Evolutionary conservation across 352 stramenopile genomes (phyloP), one percentile per base, ranked within the genome.

Genomic region (Phytopythium oedochilum): DNA sequence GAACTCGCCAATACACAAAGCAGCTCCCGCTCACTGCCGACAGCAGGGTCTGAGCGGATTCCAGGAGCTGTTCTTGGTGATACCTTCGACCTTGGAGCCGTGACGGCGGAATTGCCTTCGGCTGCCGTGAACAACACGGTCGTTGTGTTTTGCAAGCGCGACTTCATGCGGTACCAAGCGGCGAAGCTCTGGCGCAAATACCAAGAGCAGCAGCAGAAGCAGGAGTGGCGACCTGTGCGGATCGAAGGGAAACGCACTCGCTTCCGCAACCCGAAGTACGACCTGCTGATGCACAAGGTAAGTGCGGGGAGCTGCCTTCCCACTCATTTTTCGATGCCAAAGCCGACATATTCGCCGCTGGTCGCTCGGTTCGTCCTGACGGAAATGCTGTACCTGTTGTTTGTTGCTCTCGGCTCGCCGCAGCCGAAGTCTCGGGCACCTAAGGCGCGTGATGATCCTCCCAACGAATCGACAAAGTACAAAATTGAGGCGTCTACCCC

Each of bases 91-190:
- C 18, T 51, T 18, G 32, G 31, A 40, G 28, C 12, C 9, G 8
- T 45, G 48, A 34, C 43, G 44, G 26, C 29, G 43, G 36, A 47
- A 35, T 39, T 45, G 25, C 38, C 47, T 14, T 14, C 22, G 7
- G 25, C 54, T 3, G 53, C 34, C 55, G 55, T 53, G 23, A 75
- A 78, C 59, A 70, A 74, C 43, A 89, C 81, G 10, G 66, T 92
- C n/a, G 74, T 89, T 53, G 81, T 92, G 52, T 92, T 92, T 50
- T 92, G 81, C 63, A 89, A 86, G 57, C 76, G 81, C 10, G 81
- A 92, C 43, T 92, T 92, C 32, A 71, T 92, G 66, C 76, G 81
- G 12, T 92, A 83, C 40, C 81, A 92, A 61, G 76, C 77, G 23
- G 69, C 55, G 0, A 83, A 73, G 43, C 64, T 92, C 34, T 92